Base-by-base conservation (phyloP, 2,329 filamentous ascomycete genomes). In the Cryphonectria radicalis region DNA sequence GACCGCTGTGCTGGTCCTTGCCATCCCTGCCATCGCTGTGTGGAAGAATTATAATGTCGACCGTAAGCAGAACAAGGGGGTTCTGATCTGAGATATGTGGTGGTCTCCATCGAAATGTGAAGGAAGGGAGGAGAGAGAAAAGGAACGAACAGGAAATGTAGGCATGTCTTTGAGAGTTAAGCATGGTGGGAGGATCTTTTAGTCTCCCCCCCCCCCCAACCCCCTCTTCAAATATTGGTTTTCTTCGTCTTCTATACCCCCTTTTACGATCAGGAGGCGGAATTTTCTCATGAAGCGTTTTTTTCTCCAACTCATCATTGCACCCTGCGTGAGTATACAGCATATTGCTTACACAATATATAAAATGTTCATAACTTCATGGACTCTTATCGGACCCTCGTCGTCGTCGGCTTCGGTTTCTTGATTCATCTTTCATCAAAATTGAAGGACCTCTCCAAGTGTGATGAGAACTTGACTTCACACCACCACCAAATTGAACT, bases 41-140 rank as follows among this genome's bases (percentile, higher is more conserved):
- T 82, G 80, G 81, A 81, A 80, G 76, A 80, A 82, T 74, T 80
- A 79, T 72, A 77, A 77, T 35, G 78, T 81, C 28, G 78, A 81
- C 72, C 78, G 78, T 75, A 73, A 72, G 70, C 73, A 74, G 70
- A 74, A 74, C 68, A 74, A 74, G 72, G 73, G 73, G 42, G 63
- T 71, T 13, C 32, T 73, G 63, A 71, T 73, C 53, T 73, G 46
- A 69, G 59, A 1, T 19, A 1, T 50, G 28, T 22, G 17, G 25
- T 50, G 63, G 53, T n/a, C 13, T 14, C 6, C 32, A 3, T 7
- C 37, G 37, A 40, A 40, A 40, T 10, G 28, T 32, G 28, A 40
- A 11, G 37, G 37, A 3, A 25, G 0, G 10, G 19, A 17, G 6
- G 19, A 10, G 13, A 37, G 4, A 35, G 28, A 35, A 50, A 28